Evolutionary conservation across 805 yeast genomes (phyloP).

Genomic region (Candida pseudoglaebosa): DNA sequence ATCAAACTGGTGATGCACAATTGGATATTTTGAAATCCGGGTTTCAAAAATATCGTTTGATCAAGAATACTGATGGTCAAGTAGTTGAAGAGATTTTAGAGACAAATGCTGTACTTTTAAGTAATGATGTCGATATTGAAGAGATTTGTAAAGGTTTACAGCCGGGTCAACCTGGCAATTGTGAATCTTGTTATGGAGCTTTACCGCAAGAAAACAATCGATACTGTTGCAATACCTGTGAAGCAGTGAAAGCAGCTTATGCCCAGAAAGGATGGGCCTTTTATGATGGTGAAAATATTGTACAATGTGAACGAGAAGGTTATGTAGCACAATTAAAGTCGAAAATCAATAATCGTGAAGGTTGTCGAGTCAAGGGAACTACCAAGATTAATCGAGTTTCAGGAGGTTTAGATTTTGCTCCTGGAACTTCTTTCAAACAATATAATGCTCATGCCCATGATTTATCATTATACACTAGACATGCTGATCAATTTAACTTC

Average conservation of each 20-base stretch:
- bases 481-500: conserved; percentile 59
- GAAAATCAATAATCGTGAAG: conserved; percentile 59
- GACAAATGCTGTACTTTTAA: conserved; percentile 18
- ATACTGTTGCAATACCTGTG: conserved; percentile 83
- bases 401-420: conserved; percentile 94
- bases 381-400: conserved; percentile 79
- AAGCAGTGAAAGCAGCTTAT: conserved; percentile 75
- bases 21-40: conserved; percentile 67
- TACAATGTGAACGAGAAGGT: conserved; percentile 88
- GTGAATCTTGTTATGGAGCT: conserved; percentile 94
- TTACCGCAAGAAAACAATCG: conserved; percentile 51
- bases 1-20: conserved; percentile 81
- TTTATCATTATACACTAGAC: conserved; percentile 61
- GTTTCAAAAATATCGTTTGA: conserved; percentile 65
- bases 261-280: conserved; percentile 80
- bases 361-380: conserved; percentile 81
- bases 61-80: conserved; percentile 39
- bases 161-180: conserved; percentile 40
- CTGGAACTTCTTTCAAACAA: conserved; percentile 71
- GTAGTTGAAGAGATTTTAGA: conserved; percentile 24
- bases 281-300: conserved; percentile 80
- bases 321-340: conserved; percentile 61
- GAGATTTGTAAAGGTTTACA: conserved; percentile 30
- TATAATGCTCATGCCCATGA: conserved; percentile 78
- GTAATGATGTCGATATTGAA: conserved; percentile 21